Conservation (phyloP, 176 grass and related monocot genomes). For the Alloteropsis semialata region DNA sequence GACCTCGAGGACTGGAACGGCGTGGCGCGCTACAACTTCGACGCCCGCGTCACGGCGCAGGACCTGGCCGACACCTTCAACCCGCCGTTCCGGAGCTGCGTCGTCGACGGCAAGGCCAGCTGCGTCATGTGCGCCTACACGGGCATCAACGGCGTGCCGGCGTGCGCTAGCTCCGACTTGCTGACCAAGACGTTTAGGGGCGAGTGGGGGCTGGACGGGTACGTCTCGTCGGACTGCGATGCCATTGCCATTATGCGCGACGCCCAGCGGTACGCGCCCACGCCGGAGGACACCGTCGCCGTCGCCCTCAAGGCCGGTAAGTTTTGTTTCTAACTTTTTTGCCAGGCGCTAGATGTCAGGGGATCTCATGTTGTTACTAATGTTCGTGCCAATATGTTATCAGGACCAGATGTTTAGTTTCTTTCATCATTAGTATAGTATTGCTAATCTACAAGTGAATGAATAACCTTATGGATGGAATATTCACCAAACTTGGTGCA, state of each 20-base stretch:
- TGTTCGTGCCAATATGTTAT: not conserved
- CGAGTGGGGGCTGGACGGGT: slow-evolving; percentile 56
- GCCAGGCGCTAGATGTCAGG: no score
- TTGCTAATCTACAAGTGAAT: not conserved
- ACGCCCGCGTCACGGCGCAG: slow-evolving; percentile 50
- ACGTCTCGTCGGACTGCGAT: slow-evolving; percentile 78
- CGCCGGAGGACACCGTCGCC: slow-evolving; percentile 71
- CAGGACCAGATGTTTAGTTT: not conserved
- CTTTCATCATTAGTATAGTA: not conserved
- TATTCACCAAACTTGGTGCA: no score
- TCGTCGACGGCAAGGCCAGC: slow-evolving; percentile 53
- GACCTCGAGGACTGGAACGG: slow-evolving; percentile 77
- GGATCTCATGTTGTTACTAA: not conserved
- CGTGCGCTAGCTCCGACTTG: slow-evolving; percentile 52
- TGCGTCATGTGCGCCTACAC: slow-evolving; percentile 90
- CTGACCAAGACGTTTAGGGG: slow-evolving; percentile 42
- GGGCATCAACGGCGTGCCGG: slow-evolving; percentile 61
- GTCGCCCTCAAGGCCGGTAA: slow-evolving; percentile 58
- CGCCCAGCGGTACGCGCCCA: slow-evolving; percentile 31
- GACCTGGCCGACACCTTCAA: slow-evolving; percentile 79
- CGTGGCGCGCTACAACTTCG: slow-evolving; percentile 41
- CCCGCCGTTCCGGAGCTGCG: slow-evolving; percentile 70
- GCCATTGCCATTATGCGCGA: slow-evolving; percentile 50
- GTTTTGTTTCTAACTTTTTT: not conserved
- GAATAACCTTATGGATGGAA: no score